A percentile compares a stretch with the other conserved stretches of the same genome.
Evolutionary conservation across 805 yeast genomes (phyloP).

Genomic region (Zygotorulaspora chibaensis): DNA sequence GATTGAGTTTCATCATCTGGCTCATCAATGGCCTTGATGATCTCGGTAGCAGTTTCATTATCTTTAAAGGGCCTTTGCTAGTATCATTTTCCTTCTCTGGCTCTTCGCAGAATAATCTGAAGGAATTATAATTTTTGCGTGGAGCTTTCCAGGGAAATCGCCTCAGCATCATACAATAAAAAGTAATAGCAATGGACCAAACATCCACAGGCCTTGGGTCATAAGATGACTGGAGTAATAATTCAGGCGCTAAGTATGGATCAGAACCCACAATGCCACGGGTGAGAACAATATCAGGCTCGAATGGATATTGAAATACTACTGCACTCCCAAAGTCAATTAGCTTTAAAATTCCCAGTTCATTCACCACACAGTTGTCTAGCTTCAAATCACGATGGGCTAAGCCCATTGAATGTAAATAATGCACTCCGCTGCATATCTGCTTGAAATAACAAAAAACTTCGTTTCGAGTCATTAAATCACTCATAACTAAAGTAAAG

Average conservation of each 20-base stretch:
- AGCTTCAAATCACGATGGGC: conserved; percentile 92
- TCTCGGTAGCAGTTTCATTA: conserved; percentile 66
- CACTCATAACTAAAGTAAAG: conserved; percentile 89
- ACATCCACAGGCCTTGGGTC: conserved; percentile 87
- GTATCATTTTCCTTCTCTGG: conserved; percentile 41
- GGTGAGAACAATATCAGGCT: conserved; percentile 55
- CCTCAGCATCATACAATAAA: conserved; percentile 81
- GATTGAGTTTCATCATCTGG: conserved; percentile 60
- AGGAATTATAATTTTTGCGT: conserved; percentile 69
- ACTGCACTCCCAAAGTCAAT: conserved; percentile 94
- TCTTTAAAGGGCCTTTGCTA: conserved; percentile 64
- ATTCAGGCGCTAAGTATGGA: conserved; percentile 94
- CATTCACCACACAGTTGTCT: conserved; percentile 85
- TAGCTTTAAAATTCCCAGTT: conserved; percentile 71
- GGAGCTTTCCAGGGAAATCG: conserved; percentile 97
- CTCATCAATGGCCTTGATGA: conserved; percentile 58
- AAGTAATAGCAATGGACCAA: conserved; percentile 92
- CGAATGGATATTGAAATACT: conserved; percentile 66
- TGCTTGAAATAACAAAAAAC: conserved; percentile 80
- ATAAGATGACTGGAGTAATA: conserved; percentile 49
- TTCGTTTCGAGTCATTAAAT: conserved; percentile 66
- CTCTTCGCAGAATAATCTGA: conserved; percentile 54
- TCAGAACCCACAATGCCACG: conserved; percentile 92
- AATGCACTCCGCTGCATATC: conserved; percentile 66
- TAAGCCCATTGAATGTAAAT: conserved; percentile 74